A percentile compares a stretch with the other conserved stretches of the same genome.
Evolutionary conservation across 2,329 filamentous ascomycete genomes (phyloP).

Genomic region (Apiospora malaysiana): DNA sequence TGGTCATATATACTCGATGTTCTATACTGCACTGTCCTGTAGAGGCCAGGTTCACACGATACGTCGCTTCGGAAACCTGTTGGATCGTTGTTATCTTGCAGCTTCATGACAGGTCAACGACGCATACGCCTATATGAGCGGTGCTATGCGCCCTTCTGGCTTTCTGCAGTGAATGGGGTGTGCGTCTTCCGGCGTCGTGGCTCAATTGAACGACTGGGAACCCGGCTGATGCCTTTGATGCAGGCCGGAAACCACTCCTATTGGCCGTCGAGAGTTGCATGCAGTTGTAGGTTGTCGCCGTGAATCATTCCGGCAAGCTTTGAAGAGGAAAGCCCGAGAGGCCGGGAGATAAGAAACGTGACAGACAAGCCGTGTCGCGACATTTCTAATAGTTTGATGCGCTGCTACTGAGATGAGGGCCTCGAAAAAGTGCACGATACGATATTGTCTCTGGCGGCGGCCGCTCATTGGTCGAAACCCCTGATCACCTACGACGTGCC

Average conservation of each 20-base stretch:
- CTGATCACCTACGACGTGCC: conserved; percentile 7
- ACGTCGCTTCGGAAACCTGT: neutral
- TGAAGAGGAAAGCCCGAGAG: neutral
- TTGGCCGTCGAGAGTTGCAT: neutral
- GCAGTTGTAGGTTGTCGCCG: neutral
- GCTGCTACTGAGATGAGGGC: neutral
- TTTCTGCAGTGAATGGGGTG: neutral
- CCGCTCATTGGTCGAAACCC: conserved; percentile 13
- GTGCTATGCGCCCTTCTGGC: neutral
- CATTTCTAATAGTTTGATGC: neutral
- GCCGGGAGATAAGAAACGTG: neutral
- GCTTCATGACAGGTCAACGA: neutral
- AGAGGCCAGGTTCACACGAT: neutral
- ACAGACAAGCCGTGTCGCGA: neutral
- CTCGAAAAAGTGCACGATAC: neutral
- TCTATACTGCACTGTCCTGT: neutral
- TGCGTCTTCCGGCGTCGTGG: neutral
- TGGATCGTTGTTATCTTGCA: neutral
- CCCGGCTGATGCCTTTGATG: neutral
- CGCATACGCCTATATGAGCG: neutral
- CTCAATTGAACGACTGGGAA: neutral
- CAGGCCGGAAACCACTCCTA: conserved; percentile 5
- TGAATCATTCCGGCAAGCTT: neutral
- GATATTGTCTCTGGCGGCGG: neutral
- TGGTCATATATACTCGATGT: neutral